These are phyloP conservation scores for Maudiozyma bulderi DNA, from an alignment of 805 yeast genomes.

Conservation along the genomic window DNA sequence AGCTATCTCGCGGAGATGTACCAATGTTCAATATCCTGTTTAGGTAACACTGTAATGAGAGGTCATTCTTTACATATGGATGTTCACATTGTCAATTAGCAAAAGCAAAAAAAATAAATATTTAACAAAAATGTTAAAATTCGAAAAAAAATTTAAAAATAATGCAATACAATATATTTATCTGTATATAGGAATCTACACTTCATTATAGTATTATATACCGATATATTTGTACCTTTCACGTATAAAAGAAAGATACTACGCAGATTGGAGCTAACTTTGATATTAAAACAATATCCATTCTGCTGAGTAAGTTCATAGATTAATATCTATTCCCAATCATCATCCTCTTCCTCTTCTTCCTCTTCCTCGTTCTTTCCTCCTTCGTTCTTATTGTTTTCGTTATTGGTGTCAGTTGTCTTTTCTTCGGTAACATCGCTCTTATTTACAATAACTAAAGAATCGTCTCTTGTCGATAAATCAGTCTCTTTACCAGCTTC, in stretches of 20 bases:
- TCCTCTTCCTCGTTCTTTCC: conserved; percentile 12
- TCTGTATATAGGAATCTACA: neutral
- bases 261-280: no score
- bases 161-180: neutral
- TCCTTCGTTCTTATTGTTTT: conserved; percentile 1
- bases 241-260: no score
- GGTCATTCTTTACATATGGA: no score
- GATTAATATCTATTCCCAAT: conserved; percentile 40
- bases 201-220: no score
- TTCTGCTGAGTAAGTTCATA: neutral
- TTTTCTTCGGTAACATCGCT: neutral
- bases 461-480: conserved; percentile 5
- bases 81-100: no score
- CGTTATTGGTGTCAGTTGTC: neutral
- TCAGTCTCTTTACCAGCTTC: neutral
- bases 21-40: no score
- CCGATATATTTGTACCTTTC: no score
- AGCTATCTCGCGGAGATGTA: no score
- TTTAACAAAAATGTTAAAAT: no score
- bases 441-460: conserved; percentile 9
- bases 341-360: conserved; percentile 38
- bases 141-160: neutral
- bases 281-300: no score
- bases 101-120: no score
- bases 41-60: no score